A percentile compares a stretch with the other conserved stretches of the same genome.
These are phyloP conservation scores for Chimonanthus praecox DNA, from an alignment of 164 flowering plant species.

Conservation along the genomic window DNA sequence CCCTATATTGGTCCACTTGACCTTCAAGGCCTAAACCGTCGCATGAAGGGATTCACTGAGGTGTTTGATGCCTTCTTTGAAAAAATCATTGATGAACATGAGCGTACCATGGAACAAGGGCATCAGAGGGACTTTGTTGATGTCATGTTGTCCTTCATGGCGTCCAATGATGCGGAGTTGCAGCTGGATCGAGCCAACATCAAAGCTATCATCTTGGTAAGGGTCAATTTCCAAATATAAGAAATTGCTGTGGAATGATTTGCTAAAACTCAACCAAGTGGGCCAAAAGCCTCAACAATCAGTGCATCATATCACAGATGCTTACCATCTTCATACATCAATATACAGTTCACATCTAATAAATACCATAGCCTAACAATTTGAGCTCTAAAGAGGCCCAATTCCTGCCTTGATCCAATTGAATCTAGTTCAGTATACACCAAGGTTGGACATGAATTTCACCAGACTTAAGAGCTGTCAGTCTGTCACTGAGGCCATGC, in stretches of 20 bases:
- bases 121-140: slow-evolving; percentile 6
- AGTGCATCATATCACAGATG: no score
- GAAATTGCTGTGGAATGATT: background rate
- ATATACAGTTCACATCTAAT: background rate
- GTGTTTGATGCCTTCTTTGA: slow-evolving; percentile 3
- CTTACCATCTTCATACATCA: no score
- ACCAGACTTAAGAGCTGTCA: no score
- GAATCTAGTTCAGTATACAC: no score
- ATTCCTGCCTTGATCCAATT: no score
- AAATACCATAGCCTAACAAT: no score
- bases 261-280: no score
- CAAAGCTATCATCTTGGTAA: slow-evolving; percentile 1
- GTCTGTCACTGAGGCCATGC: no score
- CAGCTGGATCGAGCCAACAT: background rate
- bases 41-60: background rate
- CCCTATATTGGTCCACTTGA: slow-evolving; percentile 1
- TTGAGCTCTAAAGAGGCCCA: no score
- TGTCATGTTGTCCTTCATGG: slow-evolving; percentile 4
- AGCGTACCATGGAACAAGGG: background rate
- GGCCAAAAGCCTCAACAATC: no score
- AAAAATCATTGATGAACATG: slow-evolving; percentile 6
- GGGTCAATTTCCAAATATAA: background rate
- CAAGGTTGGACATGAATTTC: no score
- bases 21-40: slow-evolving; percentile 2
- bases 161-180: background rate